These are phyloP conservation scores for Monosporozyma solicola DNA, from an alignment of 805 yeast genomes.

Conservation along the genomic window DNA sequence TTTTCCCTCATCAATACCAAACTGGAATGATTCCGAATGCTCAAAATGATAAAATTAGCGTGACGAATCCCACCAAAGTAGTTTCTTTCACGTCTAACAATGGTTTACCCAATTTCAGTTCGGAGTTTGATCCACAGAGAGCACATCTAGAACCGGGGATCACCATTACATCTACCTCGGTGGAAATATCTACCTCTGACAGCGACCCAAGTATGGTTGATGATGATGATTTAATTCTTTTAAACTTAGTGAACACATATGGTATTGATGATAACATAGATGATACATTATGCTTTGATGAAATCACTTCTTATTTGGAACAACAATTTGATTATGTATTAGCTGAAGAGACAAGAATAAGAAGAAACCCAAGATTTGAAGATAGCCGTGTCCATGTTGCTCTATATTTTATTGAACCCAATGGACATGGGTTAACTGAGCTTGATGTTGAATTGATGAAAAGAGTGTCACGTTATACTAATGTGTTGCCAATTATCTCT, in stretches of 20 bases:
- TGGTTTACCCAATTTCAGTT: slow-evolving; percentile 50
- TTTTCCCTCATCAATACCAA: slow-evolving; percentile 52
- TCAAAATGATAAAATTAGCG: slow-evolving; percentile 12
- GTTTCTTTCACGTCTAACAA: slow-evolving; percentile 52
- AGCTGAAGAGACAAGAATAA: slow-evolving; percentile 79
- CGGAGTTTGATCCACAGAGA: slow-evolving; percentile 52
- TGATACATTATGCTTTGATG: slow-evolving; percentile 57
- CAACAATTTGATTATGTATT: slow-evolving; percentile 72
- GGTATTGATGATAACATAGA: slow-evolving; percentile 76
- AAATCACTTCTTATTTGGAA: slow-evolving; percentile 56
- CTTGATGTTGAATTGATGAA: slow-evolving; percentile 67
- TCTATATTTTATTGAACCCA: slow-evolving; percentile 62
- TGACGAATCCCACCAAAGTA: slow-evolving; percentile 28
- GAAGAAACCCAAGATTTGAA: slow-evolving; percentile 74
- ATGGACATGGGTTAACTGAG: slow-evolving; percentile 73
- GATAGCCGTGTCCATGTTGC: slow-evolving; percentile 72
- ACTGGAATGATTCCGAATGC: slow-evolving; percentile 5
- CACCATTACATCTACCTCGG: slow-evolving; percentile 45
- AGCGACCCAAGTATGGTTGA: slow-evolving; percentile 6
- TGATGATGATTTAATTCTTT: slow-evolving; percentile 37
- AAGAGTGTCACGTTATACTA: slow-evolving; percentile 58
- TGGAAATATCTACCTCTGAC: slow-evolving; percentile 23
- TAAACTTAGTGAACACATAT: slow-evolving; percentile 60
- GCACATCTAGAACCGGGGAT: slow-evolving; percentile 65
- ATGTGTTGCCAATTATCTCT: slow-evolving; percentile 61